These are phyloP conservation scores for Syncephalis fuscata DNA, from an alignment of 371 early-diverging fungal genomes.

Conservation along the genomic window DNA sequence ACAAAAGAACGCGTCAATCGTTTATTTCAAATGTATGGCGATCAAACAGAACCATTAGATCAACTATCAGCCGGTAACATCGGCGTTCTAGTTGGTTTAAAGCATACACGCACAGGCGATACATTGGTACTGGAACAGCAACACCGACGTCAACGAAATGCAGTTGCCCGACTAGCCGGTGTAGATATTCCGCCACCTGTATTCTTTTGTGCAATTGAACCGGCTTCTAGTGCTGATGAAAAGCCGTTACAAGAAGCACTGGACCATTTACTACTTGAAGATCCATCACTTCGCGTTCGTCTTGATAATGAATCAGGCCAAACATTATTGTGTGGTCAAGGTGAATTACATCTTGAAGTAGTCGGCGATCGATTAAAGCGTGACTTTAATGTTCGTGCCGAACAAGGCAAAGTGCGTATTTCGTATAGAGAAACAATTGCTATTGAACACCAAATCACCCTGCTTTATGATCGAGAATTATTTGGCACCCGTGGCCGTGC, in stretches of 20 bases:
- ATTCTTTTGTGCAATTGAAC: conserved; percentile 74
- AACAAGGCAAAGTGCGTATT: conserved; percentile 75
- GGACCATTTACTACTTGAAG: conserved; percentile 60
- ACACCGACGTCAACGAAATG: conserved; percentile 21
- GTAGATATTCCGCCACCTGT: conserved; percentile 84
- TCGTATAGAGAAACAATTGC: conserved; percentile 70
- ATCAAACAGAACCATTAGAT: conserved; percentile 74
- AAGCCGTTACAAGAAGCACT: conserved; percentile 60
- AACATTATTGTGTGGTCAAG: conserved; percentile 86
- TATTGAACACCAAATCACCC: conserved; percentile 9
- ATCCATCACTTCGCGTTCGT: conserved; percentile 67
- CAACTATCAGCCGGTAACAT: conserved; percentile 68
- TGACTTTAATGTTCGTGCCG: conserved; percentile 61
- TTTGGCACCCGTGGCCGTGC: conserved; percentile 53
- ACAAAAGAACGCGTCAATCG: conserved; percentile 71
- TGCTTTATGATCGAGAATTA: conserved; percentile 45
- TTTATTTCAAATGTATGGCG: conserved; percentile 82
- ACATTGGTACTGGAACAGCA: conserved; percentile 41
- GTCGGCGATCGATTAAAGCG: conserved; percentile 61
- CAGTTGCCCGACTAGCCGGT: conserved; percentile 34
- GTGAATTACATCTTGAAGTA: conserved; percentile 90
- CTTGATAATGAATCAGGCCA: conserved; percentile 80
- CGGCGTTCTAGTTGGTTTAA: conserved; percentile 76
- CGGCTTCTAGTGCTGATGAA: conserved; percentile 59
- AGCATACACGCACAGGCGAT: conserved; percentile 83